Conservation (phyloP, 257 asterid genomes). For the Solanum sejunctum region DNA sequence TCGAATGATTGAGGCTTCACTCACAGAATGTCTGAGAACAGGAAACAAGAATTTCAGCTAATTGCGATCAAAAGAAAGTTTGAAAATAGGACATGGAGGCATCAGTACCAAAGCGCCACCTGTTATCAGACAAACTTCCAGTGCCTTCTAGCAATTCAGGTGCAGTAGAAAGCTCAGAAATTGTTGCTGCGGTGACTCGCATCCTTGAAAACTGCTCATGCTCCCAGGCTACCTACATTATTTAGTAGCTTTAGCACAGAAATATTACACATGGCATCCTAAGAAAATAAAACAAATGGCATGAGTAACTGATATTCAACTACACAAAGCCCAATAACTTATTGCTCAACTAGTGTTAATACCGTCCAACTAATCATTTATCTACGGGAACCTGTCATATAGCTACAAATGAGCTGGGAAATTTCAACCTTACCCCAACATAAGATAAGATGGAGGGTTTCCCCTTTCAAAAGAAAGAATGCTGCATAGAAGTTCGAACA, state of each 20-base stretch:
- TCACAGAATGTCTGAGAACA: conserved; percentile 35
- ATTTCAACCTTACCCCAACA: background rate
- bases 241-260: conserved; percentile 22
- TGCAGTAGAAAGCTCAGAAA: conserved; percentile 64
- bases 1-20: conserved; percentile 57
- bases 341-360: background rate
- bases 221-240: conserved; percentile 96
- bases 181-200: conserved; percentile 88
- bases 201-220: conserved; percentile 92
- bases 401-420: background rate
- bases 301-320: background rate
- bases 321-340: background rate
- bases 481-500: background rate
- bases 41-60: conserved; percentile 13
- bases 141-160: conserved; percentile 77
- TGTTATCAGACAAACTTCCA: conserved; percentile 75
- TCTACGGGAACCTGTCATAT: background rate
- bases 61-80: conserved; percentile 10
- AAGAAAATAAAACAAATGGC: background rate
- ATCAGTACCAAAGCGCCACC: conserved; percentile 29
- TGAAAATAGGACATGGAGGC: background rate
- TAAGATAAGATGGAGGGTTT: background rate
- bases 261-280: background rate
- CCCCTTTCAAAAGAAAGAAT: background rate
- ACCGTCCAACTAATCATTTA: background rate